These are phyloP conservation scores for Fusarium virguliforme DNA, from an alignment of 2,329 filamentous ascomycete species.

Conservation along the genomic window DNA sequence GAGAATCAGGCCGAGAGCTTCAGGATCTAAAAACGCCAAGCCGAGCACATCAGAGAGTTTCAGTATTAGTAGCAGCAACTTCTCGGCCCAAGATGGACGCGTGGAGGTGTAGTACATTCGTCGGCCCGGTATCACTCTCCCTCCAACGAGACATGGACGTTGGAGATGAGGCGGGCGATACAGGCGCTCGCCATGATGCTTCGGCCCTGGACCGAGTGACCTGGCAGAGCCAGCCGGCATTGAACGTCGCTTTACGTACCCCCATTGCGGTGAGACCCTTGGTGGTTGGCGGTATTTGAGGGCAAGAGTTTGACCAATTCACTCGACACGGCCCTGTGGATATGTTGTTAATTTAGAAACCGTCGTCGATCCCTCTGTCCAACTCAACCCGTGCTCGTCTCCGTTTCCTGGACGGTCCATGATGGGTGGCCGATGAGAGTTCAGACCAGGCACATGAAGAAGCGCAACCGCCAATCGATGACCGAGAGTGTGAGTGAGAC, in stretches of 20 bases:
- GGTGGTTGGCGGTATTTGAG: conserved; percentile 8
- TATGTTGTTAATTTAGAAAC: conserved; percentile 36
- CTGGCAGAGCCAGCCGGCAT: not conserved
- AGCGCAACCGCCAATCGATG: conserved; percentile 32
- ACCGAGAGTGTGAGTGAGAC: conserved; percentile 45
- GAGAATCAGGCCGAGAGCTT: conserved; percentile 14
- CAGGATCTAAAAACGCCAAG: conserved; percentile 31
- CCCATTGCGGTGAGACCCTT: conserved; percentile 12
- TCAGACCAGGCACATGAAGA: conserved; percentile 20
- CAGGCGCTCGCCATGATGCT: conserved; percentile 20
- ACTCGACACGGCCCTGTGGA: conserved; percentile 24
- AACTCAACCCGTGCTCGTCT: conserved; percentile 39
- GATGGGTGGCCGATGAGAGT: conserved; percentile 25
- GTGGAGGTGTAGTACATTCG: conserved; percentile 18
- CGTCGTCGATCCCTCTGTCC: conserved; percentile 40
- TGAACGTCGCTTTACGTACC: conserved; percentile 2
- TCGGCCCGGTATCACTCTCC: conserved; percentile 17
- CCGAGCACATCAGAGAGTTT: not conserved
- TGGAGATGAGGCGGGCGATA: conserved; percentile 7
- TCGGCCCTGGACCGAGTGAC: conserved; percentile 13
- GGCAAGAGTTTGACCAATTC: conserved; percentile 12
- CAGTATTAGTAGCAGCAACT: not conserved
- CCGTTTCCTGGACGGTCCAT: conserved; percentile 38
- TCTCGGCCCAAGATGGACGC: conserved; percentile 15
- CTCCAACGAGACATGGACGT: conserved; percentile 5